Evolutionary conservation across 2,329 filamentous ascomycete species (phyloP).

Genomic region (Monosporascus ibericus): DNA sequence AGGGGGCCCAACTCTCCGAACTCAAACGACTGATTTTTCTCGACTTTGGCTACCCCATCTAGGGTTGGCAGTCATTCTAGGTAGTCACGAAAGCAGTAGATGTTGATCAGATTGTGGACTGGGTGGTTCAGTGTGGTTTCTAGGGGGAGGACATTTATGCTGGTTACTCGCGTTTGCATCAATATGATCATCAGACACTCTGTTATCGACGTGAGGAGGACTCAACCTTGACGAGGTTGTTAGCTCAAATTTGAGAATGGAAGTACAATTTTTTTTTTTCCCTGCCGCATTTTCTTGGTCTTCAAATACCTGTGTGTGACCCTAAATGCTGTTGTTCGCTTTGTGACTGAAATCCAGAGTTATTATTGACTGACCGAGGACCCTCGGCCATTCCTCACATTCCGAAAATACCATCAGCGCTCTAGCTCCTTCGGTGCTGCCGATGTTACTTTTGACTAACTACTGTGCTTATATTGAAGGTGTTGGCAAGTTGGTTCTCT

Average conservation of each 20-base stretch:
- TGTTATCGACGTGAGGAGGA: background rate
- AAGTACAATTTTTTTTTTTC: no score
- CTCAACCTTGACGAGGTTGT: background rate
- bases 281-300: no score
- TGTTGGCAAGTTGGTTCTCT: no score
- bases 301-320: no score
- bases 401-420: no score
- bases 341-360: no score
- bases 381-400: no score
- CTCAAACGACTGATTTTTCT: constrained; percentile 10
- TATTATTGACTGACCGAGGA: no score
- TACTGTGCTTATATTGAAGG: no score
- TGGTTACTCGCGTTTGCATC: background rate
- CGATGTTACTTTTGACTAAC: no score
- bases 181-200: background rate
- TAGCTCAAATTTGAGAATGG: background rate
- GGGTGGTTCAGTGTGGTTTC: constrained; percentile 9
- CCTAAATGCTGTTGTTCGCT: no score
- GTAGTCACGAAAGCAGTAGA: constrained; percentile 9
- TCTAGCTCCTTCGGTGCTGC: no score
- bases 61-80: constrained; percentile 12
- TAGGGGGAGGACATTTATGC: background rate
- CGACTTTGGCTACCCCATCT: constrained; percentile 10
- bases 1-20: constrained; percentile 5
- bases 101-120: constrained; percentile 7